Conservation (phyloP, 768 basidiomycete species). For the Calocybe indica region DNA sequence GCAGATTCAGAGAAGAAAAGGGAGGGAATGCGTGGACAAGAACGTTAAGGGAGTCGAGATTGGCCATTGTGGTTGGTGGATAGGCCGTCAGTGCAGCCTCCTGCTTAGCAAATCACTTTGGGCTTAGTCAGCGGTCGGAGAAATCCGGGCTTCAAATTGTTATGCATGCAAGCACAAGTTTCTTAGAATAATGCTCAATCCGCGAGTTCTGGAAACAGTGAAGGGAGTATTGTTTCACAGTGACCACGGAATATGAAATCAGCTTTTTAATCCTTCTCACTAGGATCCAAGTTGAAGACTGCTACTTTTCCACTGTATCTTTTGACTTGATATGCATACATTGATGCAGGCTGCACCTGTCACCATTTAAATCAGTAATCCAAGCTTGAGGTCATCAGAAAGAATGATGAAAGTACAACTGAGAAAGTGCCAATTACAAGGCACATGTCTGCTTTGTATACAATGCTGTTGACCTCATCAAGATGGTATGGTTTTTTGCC, state of each 20-base stretch:
- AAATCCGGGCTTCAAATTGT: no score
- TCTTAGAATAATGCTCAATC: no score
- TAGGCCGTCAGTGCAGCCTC: neutral
- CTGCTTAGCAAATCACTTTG: no score
- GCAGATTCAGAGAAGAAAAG: slow-evolving; percentile 28
- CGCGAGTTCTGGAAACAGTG: no score
- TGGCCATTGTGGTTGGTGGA: slow-evolving; percentile 9
- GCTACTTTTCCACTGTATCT: slow-evolving; percentile 28
- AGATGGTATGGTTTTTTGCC: slow-evolving; percentile 37
- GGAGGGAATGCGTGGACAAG: slow-evolving; percentile 35
- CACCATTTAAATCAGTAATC: neutral
- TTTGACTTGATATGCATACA: slow-evolving; percentile 23
- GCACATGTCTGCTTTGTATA: slow-evolving; percentile 42
- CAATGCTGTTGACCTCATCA: slow-evolving; percentile 31
- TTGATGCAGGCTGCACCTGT: slow-evolving; percentile 40
- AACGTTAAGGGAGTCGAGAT: slow-evolving; percentile 19
- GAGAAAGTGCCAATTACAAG: slow-evolving; percentile 54
- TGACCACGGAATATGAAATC: slow-evolving; percentile 24
- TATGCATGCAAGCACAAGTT: no score
- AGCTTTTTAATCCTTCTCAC: slow-evolving; percentile 16
- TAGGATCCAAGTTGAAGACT: slow-evolving; percentile 28
- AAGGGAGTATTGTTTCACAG: slow-evolving; percentile 4
- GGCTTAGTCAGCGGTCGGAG: no score
- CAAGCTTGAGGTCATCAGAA: neutral
- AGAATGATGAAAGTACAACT: slow-evolving; percentile 25